Evolutionary conservation across 2,329 filamentous ascomycete species (phyloP).

Genomic region (Hypoxylon sp.): DNA sequence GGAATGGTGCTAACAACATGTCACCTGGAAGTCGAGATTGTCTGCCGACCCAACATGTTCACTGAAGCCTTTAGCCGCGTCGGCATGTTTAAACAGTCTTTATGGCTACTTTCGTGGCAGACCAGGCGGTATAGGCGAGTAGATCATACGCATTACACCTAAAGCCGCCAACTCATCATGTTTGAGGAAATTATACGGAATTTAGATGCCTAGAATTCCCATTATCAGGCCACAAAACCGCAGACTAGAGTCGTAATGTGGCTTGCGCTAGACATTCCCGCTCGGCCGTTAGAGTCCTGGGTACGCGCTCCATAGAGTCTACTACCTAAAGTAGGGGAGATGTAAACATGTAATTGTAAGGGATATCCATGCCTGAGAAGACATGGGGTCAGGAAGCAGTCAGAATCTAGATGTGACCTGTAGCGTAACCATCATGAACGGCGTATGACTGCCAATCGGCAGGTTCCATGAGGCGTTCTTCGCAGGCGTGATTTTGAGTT

Average conservation of each 20-base stretch:
- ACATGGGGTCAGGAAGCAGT: conserved; percentile 40
- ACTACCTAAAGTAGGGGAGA: conserved; percentile 33
- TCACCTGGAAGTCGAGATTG: conserved; percentile 5
- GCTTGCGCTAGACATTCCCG: conserved; percentile 37
- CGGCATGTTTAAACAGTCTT: conserved; percentile 12
- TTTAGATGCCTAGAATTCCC: conserved; percentile 14
- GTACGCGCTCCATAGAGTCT: conserved; percentile 30
- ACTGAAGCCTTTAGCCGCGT: conserved; percentile 29
- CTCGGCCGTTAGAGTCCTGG: conserved; percentile 36
- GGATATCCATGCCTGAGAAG: conserved; percentile 31
- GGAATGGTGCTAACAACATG: not conserved
- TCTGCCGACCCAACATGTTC: conserved; percentile 4
- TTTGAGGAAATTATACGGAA: conserved; percentile 3
- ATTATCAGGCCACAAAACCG: conserved; percentile 17
- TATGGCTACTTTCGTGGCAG: conserved; percentile 11
- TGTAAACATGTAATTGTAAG: conserved; percentile 32
- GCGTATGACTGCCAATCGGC: conserved; percentile 39
- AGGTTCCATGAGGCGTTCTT: conserved; percentile 41
- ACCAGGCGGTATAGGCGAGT: conserved; percentile 10
- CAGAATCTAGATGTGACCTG: conserved; percentile 40
- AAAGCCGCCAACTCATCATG: conserved; percentile 14
- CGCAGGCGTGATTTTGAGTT: conserved; percentile 21
- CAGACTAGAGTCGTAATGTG: conserved; percentile 33
- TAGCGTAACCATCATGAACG: conserved; percentile 27
- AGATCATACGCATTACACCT: conserved; percentile 16